A percentile compares a stretch with the other conserved stretches of the same genome.
Evolutionary conservation across 2,329 filamentous ascomycete genomes (phyloP).

Genomic region (Talaromyces sp.): DNA sequence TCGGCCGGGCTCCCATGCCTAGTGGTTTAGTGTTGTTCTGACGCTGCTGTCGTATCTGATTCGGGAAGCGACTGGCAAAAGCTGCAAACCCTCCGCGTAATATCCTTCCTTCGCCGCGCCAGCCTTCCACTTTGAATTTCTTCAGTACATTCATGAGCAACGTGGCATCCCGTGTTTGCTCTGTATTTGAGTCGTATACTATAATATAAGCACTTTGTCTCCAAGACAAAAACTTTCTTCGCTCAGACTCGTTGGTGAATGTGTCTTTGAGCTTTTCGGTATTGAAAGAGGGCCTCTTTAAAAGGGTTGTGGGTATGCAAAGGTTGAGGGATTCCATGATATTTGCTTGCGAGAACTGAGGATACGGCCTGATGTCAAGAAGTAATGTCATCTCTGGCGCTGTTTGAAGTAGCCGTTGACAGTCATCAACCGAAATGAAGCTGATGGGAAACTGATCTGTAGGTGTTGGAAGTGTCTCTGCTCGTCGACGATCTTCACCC

Average conservation of each 20-base stretch:
- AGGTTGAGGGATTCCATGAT: constrained; percentile 82
- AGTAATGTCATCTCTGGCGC: constrained; percentile 60
- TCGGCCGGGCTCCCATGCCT: constrained; percentile 50
- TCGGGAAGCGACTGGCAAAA: constrained; percentile 66
- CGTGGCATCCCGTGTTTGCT: constrained; percentile 73
- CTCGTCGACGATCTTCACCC: constrained; percentile 2
- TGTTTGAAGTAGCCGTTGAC: constrained; percentile 57
- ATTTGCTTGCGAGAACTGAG: constrained; percentile 71
- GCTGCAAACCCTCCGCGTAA: constrained; percentile 76
- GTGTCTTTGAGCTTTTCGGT: constrained; percentile 83
- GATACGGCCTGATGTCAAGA: constrained; percentile 81
- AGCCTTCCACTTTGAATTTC: constrained; percentile 86
- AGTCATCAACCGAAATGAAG: constrained; percentile 54
- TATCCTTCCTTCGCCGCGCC: constrained; percentile 68
- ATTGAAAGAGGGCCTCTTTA: constrained; percentile 89
- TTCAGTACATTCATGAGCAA: constrained; percentile 83
- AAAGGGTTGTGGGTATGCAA: constrained; percentile 88
- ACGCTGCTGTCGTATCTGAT: constrained; percentile 33
- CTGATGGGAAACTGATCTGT: constrained; percentile 46
- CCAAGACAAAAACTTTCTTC: constrained; percentile 74
- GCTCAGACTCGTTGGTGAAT: constrained; percentile 69
- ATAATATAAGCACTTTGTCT: constrained; percentile 69
- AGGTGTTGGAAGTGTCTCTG: constrained; percentile 50
- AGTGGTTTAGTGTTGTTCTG: constrained; percentile 26
- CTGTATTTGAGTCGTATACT: constrained; percentile 78